Evolutionary conservation across 2,329 filamentous ascomycete species (phyloP).

Genomic region (Phialemonium atrogriseum): DNA sequence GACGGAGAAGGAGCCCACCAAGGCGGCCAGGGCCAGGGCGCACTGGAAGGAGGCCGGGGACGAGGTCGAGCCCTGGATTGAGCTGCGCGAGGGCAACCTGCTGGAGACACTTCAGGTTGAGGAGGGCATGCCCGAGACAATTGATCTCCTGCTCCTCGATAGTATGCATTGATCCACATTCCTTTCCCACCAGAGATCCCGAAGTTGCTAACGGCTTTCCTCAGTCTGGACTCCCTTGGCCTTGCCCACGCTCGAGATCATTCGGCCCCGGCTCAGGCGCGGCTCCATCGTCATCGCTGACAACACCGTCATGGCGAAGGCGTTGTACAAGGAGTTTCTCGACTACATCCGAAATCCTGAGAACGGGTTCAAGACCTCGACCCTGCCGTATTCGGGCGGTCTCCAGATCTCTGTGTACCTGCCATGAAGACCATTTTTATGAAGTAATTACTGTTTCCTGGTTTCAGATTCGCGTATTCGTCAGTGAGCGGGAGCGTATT

Average conservation of each 20-base stretch:
- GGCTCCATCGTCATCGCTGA: slow-evolving; percentile 33
- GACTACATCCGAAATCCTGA: slow-evolving; percentile 26
- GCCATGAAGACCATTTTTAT: background rate
- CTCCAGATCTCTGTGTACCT: slow-evolving; percentile 15
- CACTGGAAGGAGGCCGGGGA: slow-evolving; percentile 45
- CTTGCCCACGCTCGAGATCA: slow-evolving; percentile 26
- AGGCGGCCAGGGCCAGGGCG: slow-evolving; percentile 40
- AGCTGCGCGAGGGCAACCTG: slow-evolving; percentile 49
- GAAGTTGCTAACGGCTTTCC: background rate
- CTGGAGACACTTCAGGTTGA: slow-evolving; percentile 44
- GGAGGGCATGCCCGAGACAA: slow-evolving; percentile 27
- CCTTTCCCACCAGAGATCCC: too few relatives aligned
- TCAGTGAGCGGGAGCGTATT: too few relatives aligned
- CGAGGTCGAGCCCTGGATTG: slow-evolving; percentile 40
- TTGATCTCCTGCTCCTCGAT: slow-evolving; percentile 53
- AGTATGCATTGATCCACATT: too few relatives aligned
- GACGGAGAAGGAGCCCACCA: slow-evolving; percentile 49
- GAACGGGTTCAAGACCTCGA: slow-evolving; percentile 28
- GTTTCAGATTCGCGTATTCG: too few relatives aligned
- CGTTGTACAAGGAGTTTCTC: slow-evolving; percentile 29
- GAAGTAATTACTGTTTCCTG: too few relatives aligned
- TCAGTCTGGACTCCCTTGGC: slow-evolving; percentile 20
- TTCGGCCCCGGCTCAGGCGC: slow-evolving; percentile 20
- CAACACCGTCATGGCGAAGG: slow-evolving; percentile 25
- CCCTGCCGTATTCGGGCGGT: slow-evolving; percentile 13